Conservation (phyloP, 352 stramenopile species). For the Pythium scleroteichum region DNA sequence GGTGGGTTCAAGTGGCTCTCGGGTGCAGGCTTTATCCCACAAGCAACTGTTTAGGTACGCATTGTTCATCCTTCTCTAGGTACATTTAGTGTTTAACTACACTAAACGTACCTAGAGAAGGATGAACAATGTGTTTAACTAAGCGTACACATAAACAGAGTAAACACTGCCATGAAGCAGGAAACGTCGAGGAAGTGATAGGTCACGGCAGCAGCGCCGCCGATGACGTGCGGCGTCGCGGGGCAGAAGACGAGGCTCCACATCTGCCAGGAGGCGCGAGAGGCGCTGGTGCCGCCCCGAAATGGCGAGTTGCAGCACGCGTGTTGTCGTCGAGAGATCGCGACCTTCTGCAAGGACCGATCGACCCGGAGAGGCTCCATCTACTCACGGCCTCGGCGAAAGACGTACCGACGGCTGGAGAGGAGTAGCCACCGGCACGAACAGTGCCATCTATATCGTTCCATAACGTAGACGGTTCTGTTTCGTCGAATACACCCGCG, state of each 20-base stretch:
- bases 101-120: too few relatives aligned
- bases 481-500: too few relatives aligned
- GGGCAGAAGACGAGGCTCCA: background rate
- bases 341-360: conserved; percentile 20
- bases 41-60: too few relatives aligned
- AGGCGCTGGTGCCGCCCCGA: background rate
- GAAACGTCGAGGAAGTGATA: conserved; percentile 10
- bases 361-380: conserved; percentile 45
- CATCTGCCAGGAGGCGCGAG: background rate
- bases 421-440: background rate
- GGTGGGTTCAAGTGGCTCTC: too few relatives aligned
- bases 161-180: too few relatives aligned
- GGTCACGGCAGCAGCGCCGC: conserved; percentile 20
- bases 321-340: conserved; percentile 29
- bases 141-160: too few relatives aligned
- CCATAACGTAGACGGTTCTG: too few relatives aligned
- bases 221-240: background rate
- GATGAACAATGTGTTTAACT: too few relatives aligned
- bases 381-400: conserved; percentile 25
- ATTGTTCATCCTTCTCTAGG: too few relatives aligned
- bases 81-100: too few relatives aligned
- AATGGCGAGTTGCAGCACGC: conserved; percentile 52
- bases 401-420: background rate
- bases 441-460: too few relatives aligned
- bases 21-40: too few relatives aligned